Conservation (phyloP, 2,329 filamentous ascomycete genomes). For the Sporothrix mexicana region DNA sequence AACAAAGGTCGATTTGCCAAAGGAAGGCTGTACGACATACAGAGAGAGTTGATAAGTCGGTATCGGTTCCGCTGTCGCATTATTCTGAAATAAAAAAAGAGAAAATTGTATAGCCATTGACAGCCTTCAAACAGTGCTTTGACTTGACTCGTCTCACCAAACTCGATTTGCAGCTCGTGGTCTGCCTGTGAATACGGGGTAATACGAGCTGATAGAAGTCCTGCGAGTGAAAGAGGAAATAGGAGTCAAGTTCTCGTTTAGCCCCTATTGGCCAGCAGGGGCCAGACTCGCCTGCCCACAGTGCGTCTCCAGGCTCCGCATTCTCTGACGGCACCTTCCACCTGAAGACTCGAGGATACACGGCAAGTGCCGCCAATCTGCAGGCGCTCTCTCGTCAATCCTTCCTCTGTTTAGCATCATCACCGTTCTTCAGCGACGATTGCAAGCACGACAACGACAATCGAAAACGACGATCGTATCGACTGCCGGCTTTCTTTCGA, state of each 20-base stretch:
- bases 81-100: not conserved
- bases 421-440: not conserved
- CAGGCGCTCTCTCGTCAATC: not conserved
- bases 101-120: not conserved
- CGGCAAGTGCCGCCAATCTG: constrained; percentile 22
- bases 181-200: not conserved
- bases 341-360: not conserved
- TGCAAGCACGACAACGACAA: not conserved
- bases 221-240: not conserved
- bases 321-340: constrained; percentile 13
- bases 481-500: not conserved
- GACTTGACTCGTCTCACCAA: not conserved
- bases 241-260: not conserved
- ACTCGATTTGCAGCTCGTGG: not conserved
- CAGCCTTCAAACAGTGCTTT: not conserved
- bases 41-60: not conserved
- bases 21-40: not conserved
- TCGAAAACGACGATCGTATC: not conserved
- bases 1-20: not conserved
- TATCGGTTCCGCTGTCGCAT: not conserved
- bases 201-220: not conserved
- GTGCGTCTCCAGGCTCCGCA: not conserved
- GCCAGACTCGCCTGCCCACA: not conserved
- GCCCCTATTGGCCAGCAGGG: not conserved
- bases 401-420: constrained; percentile 2